phyloP scores from a whole-genome alignment of 345 rosid species.

The Boechera retrofracta region DNA sequence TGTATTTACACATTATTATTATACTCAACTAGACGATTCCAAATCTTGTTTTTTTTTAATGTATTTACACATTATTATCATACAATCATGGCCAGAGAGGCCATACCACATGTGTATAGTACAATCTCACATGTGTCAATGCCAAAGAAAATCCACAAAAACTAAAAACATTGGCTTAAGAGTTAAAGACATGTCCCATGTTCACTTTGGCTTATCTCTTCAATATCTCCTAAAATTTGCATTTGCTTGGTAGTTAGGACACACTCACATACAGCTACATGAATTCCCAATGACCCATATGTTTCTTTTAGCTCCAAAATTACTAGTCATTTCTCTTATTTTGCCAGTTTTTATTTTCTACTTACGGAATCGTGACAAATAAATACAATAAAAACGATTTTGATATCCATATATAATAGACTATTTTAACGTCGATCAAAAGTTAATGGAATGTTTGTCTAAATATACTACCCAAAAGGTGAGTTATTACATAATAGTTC shows the following conservation, averaged over 20 bases:
- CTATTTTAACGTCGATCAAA: conserved; percentile 5
- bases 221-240: conserved; percentile 40
- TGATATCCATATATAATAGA: neutral
- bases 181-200: conserved; percentile 45
- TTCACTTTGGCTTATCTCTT: conserved; percentile 47
- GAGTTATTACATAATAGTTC: neutral
- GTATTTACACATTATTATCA: conserved; percentile 28
- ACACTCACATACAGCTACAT: conserved; percentile 42
- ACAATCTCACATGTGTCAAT: conserved; percentile 45
- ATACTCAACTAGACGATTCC: conserved; percentile 19
- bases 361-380: neutral
- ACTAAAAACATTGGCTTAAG: conserved; percentile 36
- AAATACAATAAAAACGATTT: neutral
- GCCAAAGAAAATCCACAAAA: conserved; percentile 26
- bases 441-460: neutral
- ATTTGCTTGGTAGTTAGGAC: conserved; percentile 47
- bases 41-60: neutral
- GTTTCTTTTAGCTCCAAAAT: conserved; percentile 31
- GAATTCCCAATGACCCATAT: conserved; percentile 47
- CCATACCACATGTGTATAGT: conserved; percentile 47
- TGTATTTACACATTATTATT: conserved; percentile 27
- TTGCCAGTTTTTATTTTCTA: neutral
- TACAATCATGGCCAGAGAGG: conserved; percentile 48
- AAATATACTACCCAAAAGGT: neutral
- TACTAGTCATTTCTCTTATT: conserved; percentile 3